Conservation (phyloP, 345 rosid species). For the Linum trigynum region DNA sequence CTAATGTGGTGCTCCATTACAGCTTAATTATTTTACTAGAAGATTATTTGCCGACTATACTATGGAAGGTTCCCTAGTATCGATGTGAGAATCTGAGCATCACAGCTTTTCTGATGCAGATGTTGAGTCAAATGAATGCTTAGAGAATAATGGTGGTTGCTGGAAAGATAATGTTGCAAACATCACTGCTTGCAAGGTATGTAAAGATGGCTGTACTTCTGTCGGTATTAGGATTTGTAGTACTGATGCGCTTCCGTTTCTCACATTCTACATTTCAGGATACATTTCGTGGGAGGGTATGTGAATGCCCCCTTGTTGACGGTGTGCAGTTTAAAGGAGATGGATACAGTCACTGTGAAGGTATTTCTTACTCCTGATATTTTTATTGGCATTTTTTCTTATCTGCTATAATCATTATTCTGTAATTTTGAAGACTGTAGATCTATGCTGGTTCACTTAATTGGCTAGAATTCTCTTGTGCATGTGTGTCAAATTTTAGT, state of each 20-base stretch:
- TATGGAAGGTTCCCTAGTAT: neutral
- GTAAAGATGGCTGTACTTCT: neutral
- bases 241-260: neutral
- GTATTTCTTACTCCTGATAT: slow-evolving; percentile 17
- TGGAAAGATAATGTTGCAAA: slow-evolving; percentile 81
- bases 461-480: neutral
- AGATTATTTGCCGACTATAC: neutral
- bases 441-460: neutral
- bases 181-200: slow-evolving; percentile 92
- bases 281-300: slow-evolving; percentile 92
- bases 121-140: slow-evolving; percentile 91
- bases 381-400: neutral
- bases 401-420: neutral
- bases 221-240: neutral
- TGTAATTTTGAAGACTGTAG: neutral
- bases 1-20: neutral
- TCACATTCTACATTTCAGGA: slow-evolving; percentile 38
- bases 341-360: slow-evolving; percentile 91
- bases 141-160: slow-evolving; percentile 89
- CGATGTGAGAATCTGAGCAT: neutral
- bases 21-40: neutral
- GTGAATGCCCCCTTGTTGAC: slow-evolving; percentile 85
- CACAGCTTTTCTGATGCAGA: slow-evolving; percentile 34
- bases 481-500: neutral
- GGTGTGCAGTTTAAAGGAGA: slow-evolving; percentile 96